Conservation (phyloP, 139 green algal species). For the Chlorella ohadii region DNA sequence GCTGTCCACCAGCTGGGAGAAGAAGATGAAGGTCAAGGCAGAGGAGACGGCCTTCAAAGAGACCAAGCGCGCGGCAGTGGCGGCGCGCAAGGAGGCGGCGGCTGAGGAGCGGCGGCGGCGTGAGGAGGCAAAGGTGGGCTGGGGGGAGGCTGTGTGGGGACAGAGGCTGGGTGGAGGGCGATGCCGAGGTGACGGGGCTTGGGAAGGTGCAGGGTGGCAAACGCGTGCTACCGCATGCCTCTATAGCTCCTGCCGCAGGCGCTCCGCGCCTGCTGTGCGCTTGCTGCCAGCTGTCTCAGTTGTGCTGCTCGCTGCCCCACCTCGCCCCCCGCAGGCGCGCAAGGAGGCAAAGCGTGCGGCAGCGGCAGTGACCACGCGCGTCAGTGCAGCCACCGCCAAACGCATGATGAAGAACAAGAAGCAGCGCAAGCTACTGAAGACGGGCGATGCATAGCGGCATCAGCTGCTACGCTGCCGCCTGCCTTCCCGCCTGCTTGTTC, state of each 20-base stretch:
- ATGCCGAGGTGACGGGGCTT: too few species aligned
- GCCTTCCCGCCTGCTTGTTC: background rate
- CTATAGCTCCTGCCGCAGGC: too few species aligned
- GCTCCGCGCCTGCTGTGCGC: too few species aligned
- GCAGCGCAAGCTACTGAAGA: slow-evolving; percentile 29
- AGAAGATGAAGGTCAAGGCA: slow-evolving; percentile 69
- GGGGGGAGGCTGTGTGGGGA: too few species aligned
- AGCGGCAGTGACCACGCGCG: slow-evolving; percentile 36
- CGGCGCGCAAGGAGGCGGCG: slow-evolving; percentile 36
- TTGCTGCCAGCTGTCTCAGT: too few species aligned
- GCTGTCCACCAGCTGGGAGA: slow-evolving; percentile 62
- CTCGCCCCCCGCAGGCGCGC: background rate
- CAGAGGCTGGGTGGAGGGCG: too few species aligned
- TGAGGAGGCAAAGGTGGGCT: slow-evolving; percentile 44
- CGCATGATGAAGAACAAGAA: slow-evolving; percentile 79
- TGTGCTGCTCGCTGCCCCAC: too few species aligned
- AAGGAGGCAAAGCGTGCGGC: slow-evolving; percentile 61
- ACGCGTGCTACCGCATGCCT: too few species aligned
- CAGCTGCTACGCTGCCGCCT: background rate
- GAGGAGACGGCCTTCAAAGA: slow-evolving; percentile 43
- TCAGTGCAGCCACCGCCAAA: slow-evolving; percentile 58
- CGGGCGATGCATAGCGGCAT: background rate
- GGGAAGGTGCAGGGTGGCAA: too few species aligned
- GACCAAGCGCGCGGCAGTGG: slow-evolving; percentile 43
- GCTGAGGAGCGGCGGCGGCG: slow-evolving; percentile 39